Percentiles rank a stretch among this genome's conserved stretches.
Evolutionary conservation across 2,329 filamentous ascomycete genomes (phyloP).

Genomic region (Tricladium varicosporioides): DNA sequence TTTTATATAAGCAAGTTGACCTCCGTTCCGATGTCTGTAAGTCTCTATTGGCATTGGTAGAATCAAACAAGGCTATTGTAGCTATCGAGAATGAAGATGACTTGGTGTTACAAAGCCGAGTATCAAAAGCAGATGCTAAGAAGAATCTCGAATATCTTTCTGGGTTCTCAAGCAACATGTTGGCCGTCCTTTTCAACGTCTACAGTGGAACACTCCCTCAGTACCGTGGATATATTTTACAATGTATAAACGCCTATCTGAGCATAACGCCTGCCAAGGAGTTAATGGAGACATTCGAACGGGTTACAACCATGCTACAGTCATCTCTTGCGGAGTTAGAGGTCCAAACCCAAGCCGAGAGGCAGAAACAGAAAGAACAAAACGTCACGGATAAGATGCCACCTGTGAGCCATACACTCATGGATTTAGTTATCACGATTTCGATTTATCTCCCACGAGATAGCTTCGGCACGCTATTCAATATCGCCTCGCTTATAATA

Average conservation of each 20-base stretch:
- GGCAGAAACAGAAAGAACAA: conserved; percentile 59
- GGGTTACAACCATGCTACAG: conserved; percentile 82
- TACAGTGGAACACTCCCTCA: conserved; percentile 96
- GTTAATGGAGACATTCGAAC: conserved; percentile 82
- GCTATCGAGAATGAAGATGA: conserved; percentile 65
- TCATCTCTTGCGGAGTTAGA: conserved; percentile 60
- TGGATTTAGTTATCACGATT: conserved; percentile 96
- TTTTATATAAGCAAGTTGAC: conserved; percentile 89
- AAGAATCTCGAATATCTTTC: conserved; percentile 82
- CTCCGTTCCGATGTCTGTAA: conserved; percentile 85
- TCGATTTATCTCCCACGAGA: conserved; percentile 87
- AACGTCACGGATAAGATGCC: conserved; percentile 70
- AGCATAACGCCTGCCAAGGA: conserved; percentile 80
- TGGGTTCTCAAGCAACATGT: conserved; percentile 78
- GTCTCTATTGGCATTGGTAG: conserved; percentile 80
- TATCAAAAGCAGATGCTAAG: conserved; percentile 71
- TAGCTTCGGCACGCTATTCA: conserved; percentile 82
- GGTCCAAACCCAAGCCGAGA: conserved; percentile 61
- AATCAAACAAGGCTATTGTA: conserved; percentile 83
- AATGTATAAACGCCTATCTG: conserved; percentile 92
- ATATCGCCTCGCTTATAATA: conserved; percentile 80
- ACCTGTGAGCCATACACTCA: conserved; percentile 88
- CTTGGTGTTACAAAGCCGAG: conserved; percentile 72
- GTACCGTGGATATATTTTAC: conserved; percentile 83
- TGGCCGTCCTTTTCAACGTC: conserved; percentile 97